A percentile compares a stretch with the other conserved stretches of the same genome.
Evolutionary conservation across 352 stramenopile genomes (phyloP).

Genomic region (Phytopythium mirpurense): DNA sequence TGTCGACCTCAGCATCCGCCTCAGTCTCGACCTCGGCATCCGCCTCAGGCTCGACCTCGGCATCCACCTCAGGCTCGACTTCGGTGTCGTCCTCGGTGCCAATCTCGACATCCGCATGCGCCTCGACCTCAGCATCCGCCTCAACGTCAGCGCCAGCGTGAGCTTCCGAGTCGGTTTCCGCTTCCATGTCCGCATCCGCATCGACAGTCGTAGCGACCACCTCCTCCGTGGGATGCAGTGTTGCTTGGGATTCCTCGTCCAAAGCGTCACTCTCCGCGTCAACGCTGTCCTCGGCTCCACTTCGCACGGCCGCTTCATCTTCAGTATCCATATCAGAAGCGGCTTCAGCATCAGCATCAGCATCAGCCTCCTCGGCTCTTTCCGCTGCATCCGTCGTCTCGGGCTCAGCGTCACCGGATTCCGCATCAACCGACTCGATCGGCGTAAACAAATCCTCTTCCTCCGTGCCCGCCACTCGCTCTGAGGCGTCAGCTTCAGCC

Average conservation of each 20-base stretch:
- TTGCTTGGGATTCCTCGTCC: neutral
- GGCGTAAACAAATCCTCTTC: neutral
- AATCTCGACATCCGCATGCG: too few species aligned
- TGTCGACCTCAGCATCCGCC: neutral
- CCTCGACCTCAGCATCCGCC: too few species aligned
- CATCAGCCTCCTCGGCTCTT: neutral
- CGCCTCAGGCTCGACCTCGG: too few species aligned
- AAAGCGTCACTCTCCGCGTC: neutral
- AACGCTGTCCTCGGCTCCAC: conserved; percentile 5
- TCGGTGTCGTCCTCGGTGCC: neutral
- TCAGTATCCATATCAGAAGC: neutral
- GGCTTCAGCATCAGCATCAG: neutral
- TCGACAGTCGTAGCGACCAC: neutral
- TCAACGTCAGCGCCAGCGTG: neutral
- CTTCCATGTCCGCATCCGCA: too few species aligned
- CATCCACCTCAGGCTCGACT: neutral
- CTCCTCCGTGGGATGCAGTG: neutral
- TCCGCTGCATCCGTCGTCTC: neutral
- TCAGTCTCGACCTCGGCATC: too few species aligned
- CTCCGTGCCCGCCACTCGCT: neutral
- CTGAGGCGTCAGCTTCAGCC: neutral
- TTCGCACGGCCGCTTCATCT: neutral
- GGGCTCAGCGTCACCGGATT: neutral
- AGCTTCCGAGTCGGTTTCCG: conserved; percentile 3
- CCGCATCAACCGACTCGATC: neutral